Conservation (phyloP, 306 rosid genomes). For the Pyrus betulifolia region DNA sequence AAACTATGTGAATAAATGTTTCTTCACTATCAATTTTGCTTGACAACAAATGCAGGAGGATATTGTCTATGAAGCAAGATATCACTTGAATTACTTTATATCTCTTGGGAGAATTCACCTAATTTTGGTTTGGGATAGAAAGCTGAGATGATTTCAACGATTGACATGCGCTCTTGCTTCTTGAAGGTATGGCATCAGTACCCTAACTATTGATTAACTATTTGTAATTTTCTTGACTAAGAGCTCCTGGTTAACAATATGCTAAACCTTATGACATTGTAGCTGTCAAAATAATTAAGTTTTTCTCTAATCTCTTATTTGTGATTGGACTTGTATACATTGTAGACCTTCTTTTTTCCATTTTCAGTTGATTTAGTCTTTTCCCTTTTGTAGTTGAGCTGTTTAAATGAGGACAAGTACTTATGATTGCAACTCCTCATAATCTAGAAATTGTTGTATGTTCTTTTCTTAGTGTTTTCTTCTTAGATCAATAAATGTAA, state of each 20-base stretch:
- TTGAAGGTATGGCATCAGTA: conserved; percentile 47
- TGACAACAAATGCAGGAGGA: conserved; percentile 48
- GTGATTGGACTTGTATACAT: neutral
- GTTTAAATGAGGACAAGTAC: conserved; percentile 42
- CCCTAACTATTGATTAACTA: neutral
- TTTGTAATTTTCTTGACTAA: conserved; percentile 7
- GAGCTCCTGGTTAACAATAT: conserved; percentile 10
- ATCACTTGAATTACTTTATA: conserved; percentile 50
- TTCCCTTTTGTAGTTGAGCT: conserved; percentile 45
- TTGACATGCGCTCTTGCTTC: conserved; percentile 56
- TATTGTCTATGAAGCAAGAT: conserved; percentile 59
- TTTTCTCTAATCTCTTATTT: conserved; percentile 4
- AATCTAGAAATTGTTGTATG: conserved; percentile 46
- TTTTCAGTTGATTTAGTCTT: neutral
- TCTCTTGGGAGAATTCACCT: conserved; percentile 46
- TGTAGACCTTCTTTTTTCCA: neutral
- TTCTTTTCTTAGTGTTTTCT: conserved; percentile 14
- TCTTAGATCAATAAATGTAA: neutral
- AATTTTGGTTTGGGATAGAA: conserved; percentile 51
- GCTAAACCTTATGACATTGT: neutral
- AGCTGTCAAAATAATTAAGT: neutral
- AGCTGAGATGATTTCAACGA: conserved; percentile 43
- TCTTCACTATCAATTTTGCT: conserved; percentile 17
- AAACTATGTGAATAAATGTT: neutral
- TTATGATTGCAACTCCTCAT: conserved; percentile 42